Evolutionary conservation across 495 filamentous ascomycete species (phyloP), one percentile per base, ranked within the genome.

Genomic region (Penicillium parvum): DNA sequence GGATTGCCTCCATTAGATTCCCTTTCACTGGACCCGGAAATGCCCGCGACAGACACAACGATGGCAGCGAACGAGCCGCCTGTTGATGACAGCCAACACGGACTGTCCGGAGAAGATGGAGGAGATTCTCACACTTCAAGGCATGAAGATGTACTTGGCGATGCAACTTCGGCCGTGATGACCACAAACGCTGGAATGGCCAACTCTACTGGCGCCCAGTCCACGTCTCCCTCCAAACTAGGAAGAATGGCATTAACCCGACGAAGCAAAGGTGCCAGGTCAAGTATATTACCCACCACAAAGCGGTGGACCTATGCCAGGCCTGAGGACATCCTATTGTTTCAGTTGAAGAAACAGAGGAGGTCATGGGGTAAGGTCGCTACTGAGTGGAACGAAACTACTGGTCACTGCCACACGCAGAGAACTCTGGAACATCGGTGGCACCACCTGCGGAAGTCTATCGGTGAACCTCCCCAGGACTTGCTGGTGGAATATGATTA

Each of bases 311-410:
- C 18, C 4, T 6, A 1, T 7, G 34, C 34, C 5, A 19, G 5
- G 1, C 4, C 22, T 1, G 37, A 40, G 7, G 47, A 50, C 17
- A 15, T 40, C 7, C 23, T 50, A 0, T 15, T 64, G 18, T 27
- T 64, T 5, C 42, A 40, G 11, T 43, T 64, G 47, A 40, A 50
- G 18, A 57, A 64, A 12, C 45, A 42, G 15, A 35, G 33, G 3
- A 14, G 17, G 8, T 16, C 22, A 11, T 64, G 60, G 60, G 9
- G 27, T 0, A 49, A 63, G 10, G 58, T 63, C 26, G 49, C 17
- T 1, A 20, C 20, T 5, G 33, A 36, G 2, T 58, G 48, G 40
- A 43, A 44, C 4, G 9, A 11, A 3, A 35, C 40, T 11, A 58
- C 54, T 1, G 52, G 48, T 5, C 5, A 3, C 19, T 11, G 5